These are phyloP conservation scores for Candida hispaniensis DNA, from an alignment of 805 yeast genomes.

Conservation along the genomic window DNA sequence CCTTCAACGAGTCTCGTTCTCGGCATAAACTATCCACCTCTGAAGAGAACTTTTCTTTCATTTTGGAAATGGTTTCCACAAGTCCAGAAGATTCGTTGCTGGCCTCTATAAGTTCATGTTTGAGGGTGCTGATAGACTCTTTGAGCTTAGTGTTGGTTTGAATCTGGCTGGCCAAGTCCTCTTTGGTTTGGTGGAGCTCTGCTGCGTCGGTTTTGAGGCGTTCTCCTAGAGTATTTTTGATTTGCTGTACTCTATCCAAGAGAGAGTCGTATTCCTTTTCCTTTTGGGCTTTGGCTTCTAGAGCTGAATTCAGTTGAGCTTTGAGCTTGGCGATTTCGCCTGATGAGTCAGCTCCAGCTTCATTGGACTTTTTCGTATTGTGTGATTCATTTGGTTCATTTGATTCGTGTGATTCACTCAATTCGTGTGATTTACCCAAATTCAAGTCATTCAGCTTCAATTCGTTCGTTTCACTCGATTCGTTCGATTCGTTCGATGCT, in stretches of 20 bases:
- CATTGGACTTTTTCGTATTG: not conserved
- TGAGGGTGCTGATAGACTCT: conserved; percentile 30
- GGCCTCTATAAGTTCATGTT: conserved; percentile 30
- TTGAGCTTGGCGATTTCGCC: conserved; percentile 1
- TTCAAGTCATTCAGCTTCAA: too few relatives aligned
- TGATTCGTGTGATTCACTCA: too few relatives aligned
- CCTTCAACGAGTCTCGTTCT: conserved; percentile 22
- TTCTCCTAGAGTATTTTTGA: conserved; percentile 34
- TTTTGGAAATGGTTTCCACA: conserved; percentile 24
- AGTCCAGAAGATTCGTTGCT: conserved; percentile 25
- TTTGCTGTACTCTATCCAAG: conserved; percentile 30
- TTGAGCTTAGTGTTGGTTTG: too few relatives aligned
- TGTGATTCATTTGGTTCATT: too few relatives aligned
- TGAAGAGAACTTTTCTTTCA: conserved; percentile 20
- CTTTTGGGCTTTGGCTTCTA: conserved; percentile 36
- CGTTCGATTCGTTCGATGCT: too few relatives aligned
- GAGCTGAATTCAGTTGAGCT: conserved; percentile 5
- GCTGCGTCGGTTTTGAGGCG: conserved; percentile 34
- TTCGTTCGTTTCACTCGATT: too few relatives aligned
- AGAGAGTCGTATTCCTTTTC: conserved; percentile 35
- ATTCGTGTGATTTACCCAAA: too few relatives aligned
- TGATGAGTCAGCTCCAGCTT: not conserved
- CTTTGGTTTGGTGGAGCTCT: conserved; percentile 28
- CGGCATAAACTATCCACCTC: conserved; percentile 18
- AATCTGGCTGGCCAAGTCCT: conserved; percentile 25